Evolutionary conservation across 345 rosid genomes (phyloP).

Genomic region (Syzygium jambos): DNA sequence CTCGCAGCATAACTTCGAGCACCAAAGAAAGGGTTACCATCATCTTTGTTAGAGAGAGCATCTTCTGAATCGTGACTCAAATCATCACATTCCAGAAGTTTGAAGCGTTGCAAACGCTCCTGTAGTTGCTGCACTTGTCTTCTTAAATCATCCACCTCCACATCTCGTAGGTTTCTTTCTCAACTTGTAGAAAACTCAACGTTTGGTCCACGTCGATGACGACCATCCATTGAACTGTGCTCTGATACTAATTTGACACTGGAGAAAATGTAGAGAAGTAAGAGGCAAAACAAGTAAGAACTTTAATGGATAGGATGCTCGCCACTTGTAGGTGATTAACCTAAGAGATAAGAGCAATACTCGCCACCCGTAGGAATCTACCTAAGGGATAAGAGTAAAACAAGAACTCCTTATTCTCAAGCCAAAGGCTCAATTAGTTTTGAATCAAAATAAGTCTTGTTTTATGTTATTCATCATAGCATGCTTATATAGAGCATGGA

Average conservation of each 20-base stretch:
- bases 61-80: background rate
- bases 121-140: background rate
- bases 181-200: background rate
- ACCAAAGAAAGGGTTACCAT: background rate
- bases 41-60: background rate
- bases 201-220: background rate
- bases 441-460: background rate
- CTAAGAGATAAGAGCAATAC: too few relatives aligned
- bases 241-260: background rate
- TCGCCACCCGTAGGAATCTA: background rate
- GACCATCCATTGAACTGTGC: accelerated
- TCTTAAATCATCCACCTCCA: background rate
- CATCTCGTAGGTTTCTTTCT: background rate
- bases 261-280: background rate
- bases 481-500: background rate
- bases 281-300: background rate
- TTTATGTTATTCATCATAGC: background rate
- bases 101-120: accelerated
- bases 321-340: background rate
- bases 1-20: background rate
- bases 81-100: background rate
- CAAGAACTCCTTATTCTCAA: background rate
- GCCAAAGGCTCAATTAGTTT: background rate
- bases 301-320: background rate
- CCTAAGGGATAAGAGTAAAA: background rate